Base-by-base conservation (phyloP, 495 filamentous ascomycete species). In the Aspergillus leporis region DNA sequence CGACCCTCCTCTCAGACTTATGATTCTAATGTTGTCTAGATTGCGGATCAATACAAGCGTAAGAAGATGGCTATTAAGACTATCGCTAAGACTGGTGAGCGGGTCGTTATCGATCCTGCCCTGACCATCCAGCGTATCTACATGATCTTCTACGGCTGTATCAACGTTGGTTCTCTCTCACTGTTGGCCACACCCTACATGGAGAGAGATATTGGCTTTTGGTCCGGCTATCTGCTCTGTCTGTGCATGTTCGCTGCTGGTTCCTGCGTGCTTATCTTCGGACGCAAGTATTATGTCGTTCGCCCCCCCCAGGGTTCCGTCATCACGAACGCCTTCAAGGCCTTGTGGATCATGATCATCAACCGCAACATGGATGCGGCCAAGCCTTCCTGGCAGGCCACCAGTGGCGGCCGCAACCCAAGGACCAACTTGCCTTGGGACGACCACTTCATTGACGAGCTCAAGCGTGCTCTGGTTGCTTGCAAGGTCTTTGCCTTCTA, bases 91-190 rank as follows among this genome's bases (percentile, higher is more conserved):
- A 84, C 78, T 53, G 90, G 90, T 53, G 88, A 92, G 74, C 81
- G 83, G 32, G 87, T 90, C 23, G 83, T 94, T 53, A 83, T 92
- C 41, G 89, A 92, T 65, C 90, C 90, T 1, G 77, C 83, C 46
- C 80, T 90, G 48, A 92, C 89, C 12, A 82, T 89, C 58, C 87
- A 90, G 73, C 81, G 85, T 46, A 87, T 93, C 56, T 88, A 88
- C 77, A 85, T 87, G 81, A 81, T 86, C 54, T 90, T 90, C 71
- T 92, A 92, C 67, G 72, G 82, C 46, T 85, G 86, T 62, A 90
- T 93, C 78, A 93, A 96, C 76, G 62, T 95, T 56, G 90, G 90
- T 14, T 83, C 80, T 52, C 84, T 85, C 62, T 87, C 81, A 60
- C 79, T 83, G 60, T 78, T 85, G 53, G 84, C 83, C 4, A 89